These are phyloP conservation scores for Saccharomyces hybrid DNA, from an alignment of 1,139 yeast species.

Conservation along the genomic window DNA sequence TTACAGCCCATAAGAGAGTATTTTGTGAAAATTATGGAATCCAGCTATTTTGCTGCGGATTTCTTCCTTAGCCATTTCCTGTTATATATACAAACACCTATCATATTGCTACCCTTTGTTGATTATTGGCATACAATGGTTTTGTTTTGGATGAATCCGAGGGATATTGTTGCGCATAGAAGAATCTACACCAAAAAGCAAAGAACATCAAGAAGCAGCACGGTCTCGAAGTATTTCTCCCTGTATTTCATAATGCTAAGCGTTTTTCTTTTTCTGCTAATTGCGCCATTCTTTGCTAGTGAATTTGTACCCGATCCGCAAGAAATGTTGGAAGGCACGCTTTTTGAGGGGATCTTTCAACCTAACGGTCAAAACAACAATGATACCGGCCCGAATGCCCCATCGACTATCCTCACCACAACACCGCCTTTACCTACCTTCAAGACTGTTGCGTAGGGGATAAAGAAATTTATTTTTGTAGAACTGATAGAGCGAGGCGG, in stretches of 20 bases:
- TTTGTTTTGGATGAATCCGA: slow-evolving; percentile 75
- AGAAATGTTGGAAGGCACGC: slow-evolving; percentile 14
- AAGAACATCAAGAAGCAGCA: slow-evolving; percentile 34
- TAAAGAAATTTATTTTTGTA: not conserved
- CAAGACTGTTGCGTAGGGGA: slow-evolving; percentile 20
- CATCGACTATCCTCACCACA: slow-evolving; percentile 23
- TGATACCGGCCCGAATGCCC: slow-evolving; percentile 47
- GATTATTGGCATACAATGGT: slow-evolving; percentile 74
- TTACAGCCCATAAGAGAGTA: slow-evolving; percentile 67
- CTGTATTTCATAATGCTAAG: slow-evolving; percentile 39
- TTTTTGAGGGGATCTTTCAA: slow-evolving; percentile 40
- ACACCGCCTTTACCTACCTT: slow-evolving; percentile 25
- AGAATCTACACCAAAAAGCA: slow-evolving; percentile 36
- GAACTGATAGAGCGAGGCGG: not conserved
- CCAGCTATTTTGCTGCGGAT: slow-evolving; percentile 63
- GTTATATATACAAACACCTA: slow-evolving; percentile 52
- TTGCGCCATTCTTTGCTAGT: slow-evolving; percentile 38
- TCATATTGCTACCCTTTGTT: slow-evolving; percentile 58
- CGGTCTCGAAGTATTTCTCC: slow-evolving; percentile 36
- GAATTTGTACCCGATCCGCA: slow-evolving; percentile 22
- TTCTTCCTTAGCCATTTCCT: slow-evolving; percentile 61
- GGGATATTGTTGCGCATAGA: slow-evolving; percentile 41
- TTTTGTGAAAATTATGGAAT: slow-evolving; percentile 59
- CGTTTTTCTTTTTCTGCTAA: slow-evolving; percentile 35
- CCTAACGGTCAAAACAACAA: slow-evolving; percentile 51